Percentiles rank a stretch among this genome's conserved stretches.
phyloP scores from a whole-genome alignment of 1,284 basidiomycete species.

The Trametes versicolor region DNA sequence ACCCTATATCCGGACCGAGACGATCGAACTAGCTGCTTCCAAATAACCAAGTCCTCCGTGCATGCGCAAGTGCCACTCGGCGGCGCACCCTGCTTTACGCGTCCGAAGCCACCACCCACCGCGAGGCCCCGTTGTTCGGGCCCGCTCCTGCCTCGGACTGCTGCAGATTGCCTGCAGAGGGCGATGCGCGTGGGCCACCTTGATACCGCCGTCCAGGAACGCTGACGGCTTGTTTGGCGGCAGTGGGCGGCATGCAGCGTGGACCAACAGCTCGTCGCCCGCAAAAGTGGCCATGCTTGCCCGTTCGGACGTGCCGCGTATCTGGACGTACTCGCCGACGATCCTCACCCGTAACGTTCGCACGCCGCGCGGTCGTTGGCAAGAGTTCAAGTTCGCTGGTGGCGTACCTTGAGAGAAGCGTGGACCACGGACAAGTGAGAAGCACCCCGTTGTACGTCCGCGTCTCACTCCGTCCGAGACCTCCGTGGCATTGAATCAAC shows the following conservation, averaged over 20 bases:
- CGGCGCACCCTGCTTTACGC: constrained; percentile 11
- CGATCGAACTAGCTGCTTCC: constrained; percentile 6
- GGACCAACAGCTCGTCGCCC: constrained; percentile 5
- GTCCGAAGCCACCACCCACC: not conserved
- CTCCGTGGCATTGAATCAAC: no score
- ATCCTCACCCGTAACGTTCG: not conserved
- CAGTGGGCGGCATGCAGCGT: not conserved
- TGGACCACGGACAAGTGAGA: not conserved
- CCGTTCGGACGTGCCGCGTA: not conserved
- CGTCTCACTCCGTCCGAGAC: not conserved
- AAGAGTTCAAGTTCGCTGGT: no score
- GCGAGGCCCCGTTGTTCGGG: constrained; percentile 7
- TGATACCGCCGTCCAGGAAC: constrained; percentile 11
- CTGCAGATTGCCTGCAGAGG: not conserved
- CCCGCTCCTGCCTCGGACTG: constrained; percentile 5
- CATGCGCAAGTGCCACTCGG: not conserved
- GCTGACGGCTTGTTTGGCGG: constrained; percentile 13
- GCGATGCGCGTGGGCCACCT: not conserved
- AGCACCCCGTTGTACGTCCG: not conserved
- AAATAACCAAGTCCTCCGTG: not conserved
- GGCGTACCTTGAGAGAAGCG: not conserved
- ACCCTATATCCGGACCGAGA: constrained; percentile 11
- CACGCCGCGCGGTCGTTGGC: no score
- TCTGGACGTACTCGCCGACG: not conserved
- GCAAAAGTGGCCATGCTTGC: not conserved